Percentiles rank a stretch among this genome's conserved stretches.
These are phyloP conservation scores for Baorangia bicolor DNA, from an alignment of 768 basidiomycete genomes.

Conservation along the genomic window DNA sequence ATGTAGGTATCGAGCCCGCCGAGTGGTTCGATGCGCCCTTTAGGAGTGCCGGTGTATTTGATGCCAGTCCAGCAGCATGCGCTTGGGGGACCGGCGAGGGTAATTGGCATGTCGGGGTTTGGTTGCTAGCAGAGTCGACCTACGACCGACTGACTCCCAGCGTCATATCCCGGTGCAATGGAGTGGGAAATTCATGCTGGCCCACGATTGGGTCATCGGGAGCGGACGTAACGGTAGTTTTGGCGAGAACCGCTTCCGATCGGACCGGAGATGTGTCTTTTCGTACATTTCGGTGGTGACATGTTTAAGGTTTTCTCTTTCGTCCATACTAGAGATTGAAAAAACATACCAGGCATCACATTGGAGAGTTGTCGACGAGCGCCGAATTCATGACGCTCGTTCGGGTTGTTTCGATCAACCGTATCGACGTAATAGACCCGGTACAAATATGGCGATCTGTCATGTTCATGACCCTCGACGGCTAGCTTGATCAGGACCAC, in stretches of 20 bases:
- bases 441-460: neutral
- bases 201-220: too few relatives aligned
- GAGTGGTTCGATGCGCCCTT: conserved; percentile 43
- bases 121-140: neutral
- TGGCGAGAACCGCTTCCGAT: too few relatives aligned
- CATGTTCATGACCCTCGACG: neutral
- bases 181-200: neutral
- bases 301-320: too few relatives aligned
- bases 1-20: conserved; percentile 54
- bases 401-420: too few relatives aligned
- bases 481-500: neutral
- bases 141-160: neutral
- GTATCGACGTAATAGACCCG: conserved; percentile 1
- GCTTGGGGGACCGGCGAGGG: conserved; percentile 41
- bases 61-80: conserved; percentile 51
- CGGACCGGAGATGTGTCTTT: too few relatives aligned
- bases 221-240: too few relatives aligned
- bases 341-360: too few relatives aligned
- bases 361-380: too few relatives aligned
- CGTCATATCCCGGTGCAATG: neutral
- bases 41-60: conserved; percentile 47
- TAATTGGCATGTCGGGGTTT: neutral
- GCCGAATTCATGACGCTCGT: too few relatives aligned
- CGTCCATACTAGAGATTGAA: too few relatives aligned
- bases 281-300: too few relatives aligned